Percentiles rank a stretch among this genome's conserved stretches.
These are phyloP conservation scores for Candida nonsorbophila DNA, from an alignment of 805 yeast genomes.

Conservation along the genomic window DNA sequence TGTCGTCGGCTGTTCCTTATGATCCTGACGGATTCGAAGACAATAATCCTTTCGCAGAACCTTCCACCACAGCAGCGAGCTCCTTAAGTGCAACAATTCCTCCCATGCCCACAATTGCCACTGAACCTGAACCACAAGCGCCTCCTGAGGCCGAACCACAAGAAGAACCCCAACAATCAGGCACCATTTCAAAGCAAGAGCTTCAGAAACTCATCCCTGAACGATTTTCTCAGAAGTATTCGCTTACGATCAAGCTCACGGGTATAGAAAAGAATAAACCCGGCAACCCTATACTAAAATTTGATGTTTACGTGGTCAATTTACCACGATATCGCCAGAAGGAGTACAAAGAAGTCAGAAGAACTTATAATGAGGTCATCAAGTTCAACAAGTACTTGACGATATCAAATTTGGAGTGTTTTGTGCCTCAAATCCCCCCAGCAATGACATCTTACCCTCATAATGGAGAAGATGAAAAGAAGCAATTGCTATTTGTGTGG, in stretches of 20 bases:
- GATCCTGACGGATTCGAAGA: slow-evolving; percentile 43
- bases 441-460: slow-evolving; percentile 73
- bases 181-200: slow-evolving; percentile 32
- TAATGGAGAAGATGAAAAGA: slow-evolving; percentile 77
- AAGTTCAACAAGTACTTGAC: slow-evolving; percentile 73
- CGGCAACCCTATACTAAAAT: slow-evolving; percentile 74
- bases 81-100: not conserved
- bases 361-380: slow-evolving; percentile 74
- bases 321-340: slow-evolving; percentile 73
- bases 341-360: slow-evolving; percentile 65
- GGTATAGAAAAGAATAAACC: slow-evolving; percentile 68
- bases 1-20: slow-evolving; percentile 42
- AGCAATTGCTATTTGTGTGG: slow-evolving; percentile 49
- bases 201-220: slow-evolving; percentile 47
- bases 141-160: slow-evolving; percentile 17
- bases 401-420: slow-evolving; percentile 83
- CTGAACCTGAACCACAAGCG: slow-evolving; percentile 11
- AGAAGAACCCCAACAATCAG: slow-evolving; percentile 1
- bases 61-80: slow-evolving; percentile 8
- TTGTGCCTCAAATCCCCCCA: slow-evolving; percentile 83
- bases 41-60: slow-evolving; percentile 39
- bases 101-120: slow-evolving; percentile 4
- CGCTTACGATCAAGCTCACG: slow-evolving; percentile 50
- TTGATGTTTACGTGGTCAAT: slow-evolving; percentile 50
- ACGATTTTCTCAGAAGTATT: slow-evolving; percentile 37